Conservation (phyloP, 306 rosid genomes). For the Trichosanthes truncata region DNA sequence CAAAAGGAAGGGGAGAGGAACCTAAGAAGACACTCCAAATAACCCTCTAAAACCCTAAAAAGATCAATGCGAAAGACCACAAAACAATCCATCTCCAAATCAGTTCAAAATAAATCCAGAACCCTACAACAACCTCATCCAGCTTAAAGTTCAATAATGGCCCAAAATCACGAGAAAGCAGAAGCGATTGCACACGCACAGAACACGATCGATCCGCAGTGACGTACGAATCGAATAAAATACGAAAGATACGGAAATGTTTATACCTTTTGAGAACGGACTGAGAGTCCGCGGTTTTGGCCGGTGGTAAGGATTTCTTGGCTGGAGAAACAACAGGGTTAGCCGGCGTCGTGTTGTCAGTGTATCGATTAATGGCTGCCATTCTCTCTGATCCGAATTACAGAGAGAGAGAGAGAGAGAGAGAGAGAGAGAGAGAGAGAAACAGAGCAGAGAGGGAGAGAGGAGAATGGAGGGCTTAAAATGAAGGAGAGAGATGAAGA, state of each 20-base stretch:
- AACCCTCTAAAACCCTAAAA: background rate
- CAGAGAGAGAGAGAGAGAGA: background rate
- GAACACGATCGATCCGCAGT: background rate
- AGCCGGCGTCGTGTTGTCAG: constrained; percentile 29
- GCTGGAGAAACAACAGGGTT: constrained; percentile 22
- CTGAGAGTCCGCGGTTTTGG: constrained; percentile 62
- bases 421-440: constrained; percentile 14
- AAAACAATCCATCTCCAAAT: background rate
- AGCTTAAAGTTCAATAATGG: background rate
- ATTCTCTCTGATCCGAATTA: constrained; percentile 10
- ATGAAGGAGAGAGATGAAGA: constrained; percentile 2
- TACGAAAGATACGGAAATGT: background rate
- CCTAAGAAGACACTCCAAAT: background rate
- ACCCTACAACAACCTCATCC: background rate
- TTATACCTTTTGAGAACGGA: constrained; percentile 72
- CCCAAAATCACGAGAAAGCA: background rate
- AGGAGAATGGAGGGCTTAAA: constrained; percentile 8
- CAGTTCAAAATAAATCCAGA: background rate
- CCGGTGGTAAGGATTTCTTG: constrained; percentile 36
- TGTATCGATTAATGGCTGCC: constrained; percentile 45
- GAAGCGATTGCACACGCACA: background rate
- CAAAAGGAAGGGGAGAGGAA: background rate
- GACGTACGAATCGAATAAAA: background rate
- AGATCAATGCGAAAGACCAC: background rate
- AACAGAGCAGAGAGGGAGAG: background rate